phyloP scores from a whole-genome alignment of 176 grass and related monocot species.

The Musa acuminata region DNA sequence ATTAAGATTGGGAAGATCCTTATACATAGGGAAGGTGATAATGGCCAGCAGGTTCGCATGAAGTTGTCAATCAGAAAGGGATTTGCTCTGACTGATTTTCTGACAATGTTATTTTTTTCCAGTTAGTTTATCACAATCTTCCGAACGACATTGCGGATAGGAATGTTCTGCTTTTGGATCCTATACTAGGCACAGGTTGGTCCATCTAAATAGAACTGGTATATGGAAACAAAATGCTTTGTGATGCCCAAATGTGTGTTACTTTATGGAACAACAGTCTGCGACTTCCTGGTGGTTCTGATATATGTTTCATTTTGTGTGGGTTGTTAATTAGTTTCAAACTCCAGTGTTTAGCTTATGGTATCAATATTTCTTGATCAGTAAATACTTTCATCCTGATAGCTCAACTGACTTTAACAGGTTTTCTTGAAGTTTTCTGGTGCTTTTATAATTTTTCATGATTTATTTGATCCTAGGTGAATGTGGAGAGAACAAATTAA shows the following conservation, averaged over 20 bases:
- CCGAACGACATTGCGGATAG: conserved; percentile 12
- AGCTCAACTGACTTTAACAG: neutral
- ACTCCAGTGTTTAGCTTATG: neutral
- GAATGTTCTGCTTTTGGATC: conserved; percentile 16
- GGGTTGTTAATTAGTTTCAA: neutral
- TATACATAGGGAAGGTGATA: conserved; percentile 19
- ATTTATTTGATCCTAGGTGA: too few relatives aligned
- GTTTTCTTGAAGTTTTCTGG: too few relatives aligned
- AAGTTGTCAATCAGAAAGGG: neutral
- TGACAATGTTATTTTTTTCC: neutral
- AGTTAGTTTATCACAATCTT: conserved; percentile 16
- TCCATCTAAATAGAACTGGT: neutral
- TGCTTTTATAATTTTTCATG: too few relatives aligned
- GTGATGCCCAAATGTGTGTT: neutral
- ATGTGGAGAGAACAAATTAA: too few relatives aligned
- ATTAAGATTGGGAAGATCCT: conserved; percentile 23
- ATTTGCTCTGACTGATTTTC: neutral
- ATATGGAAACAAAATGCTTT: neutral
- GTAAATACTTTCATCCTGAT: neutral
- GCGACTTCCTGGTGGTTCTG: neutral
- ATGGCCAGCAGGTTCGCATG: conserved; percentile 10
- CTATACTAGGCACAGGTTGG: conserved; percentile 18
- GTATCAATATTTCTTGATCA: neutral
- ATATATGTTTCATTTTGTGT: too few relatives aligned
- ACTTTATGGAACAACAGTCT: neutral